These are phyloP conservation scores for Clitopilus hobsonii DNA, from an alignment of 768 basidiomycete species.

Conservation along the genomic window DNA sequence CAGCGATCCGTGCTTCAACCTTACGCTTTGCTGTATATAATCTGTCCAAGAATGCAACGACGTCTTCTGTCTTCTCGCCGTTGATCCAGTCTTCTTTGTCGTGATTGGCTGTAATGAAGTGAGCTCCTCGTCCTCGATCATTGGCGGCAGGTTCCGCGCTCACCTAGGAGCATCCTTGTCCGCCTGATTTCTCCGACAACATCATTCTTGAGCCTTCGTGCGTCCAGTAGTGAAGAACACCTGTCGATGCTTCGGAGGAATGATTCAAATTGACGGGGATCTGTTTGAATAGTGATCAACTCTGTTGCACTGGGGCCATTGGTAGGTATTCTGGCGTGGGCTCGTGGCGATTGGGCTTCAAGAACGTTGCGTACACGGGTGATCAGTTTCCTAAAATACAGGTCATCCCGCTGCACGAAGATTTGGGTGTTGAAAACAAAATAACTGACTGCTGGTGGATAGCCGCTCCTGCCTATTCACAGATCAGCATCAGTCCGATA, in stretches of 20 bases:
- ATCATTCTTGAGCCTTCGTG: slow-evolving; percentile 87
- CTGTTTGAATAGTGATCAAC: slow-evolving; percentile 77
- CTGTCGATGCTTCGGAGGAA: slow-evolving; percentile 84
- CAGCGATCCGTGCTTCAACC: slow-evolving; percentile 79
- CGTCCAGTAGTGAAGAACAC: slow-evolving; percentile 82
- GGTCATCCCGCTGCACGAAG: not conserved
- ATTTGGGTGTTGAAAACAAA: not conserved
- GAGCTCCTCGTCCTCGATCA: not conserved
- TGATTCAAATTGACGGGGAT: slow-evolving; percentile 81
- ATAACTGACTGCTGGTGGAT: slow-evolving; percentile 48
- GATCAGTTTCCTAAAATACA: slow-evolving; percentile 63
- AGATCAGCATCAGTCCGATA: not conserved
- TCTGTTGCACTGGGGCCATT: slow-evolving; percentile 44
- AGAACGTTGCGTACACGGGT: slow-evolving; percentile 83
- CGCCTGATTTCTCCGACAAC: slow-evolving; percentile 86
- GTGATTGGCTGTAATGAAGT: slow-evolving; percentile 55
- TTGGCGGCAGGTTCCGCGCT: slow-evolving; percentile 12
- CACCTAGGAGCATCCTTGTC: slow-evolving; percentile 72
- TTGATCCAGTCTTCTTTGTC: slow-evolving; percentile 89
- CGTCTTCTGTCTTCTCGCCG: slow-evolving; percentile 78
- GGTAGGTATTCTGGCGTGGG: slow-evolving; percentile 37
- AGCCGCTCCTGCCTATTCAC: slow-evolving; percentile 41
- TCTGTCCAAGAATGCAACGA: slow-evolving; percentile 83
- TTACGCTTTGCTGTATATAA: slow-evolving; percentile 86
- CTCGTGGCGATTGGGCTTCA: slow-evolving; percentile 70